Base-by-base conservation (phyloP, 169 alveolate genomes). In the Cryptosporidium felis region DNA sequence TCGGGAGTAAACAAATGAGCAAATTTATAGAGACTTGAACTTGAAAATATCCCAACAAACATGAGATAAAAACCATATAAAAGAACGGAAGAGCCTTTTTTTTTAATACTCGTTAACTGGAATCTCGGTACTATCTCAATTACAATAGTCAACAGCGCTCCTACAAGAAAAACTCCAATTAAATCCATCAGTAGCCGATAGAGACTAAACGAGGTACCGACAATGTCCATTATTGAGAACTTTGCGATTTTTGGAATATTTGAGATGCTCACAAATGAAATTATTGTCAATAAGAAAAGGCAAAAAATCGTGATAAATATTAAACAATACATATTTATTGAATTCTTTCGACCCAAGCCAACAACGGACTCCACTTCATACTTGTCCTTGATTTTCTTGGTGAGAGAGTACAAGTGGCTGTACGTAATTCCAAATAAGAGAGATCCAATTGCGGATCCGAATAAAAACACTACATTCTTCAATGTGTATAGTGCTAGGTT, bases 391-490 rank as follows among this genome's bases (percentile, higher is more conserved):
- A 36, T 21, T 36, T 36, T 38, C 26, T 49, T 74, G 2, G 28
- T 34, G 14, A 51, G n/a, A 0, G 26, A 12, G 46, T 53, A 53
- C 3, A 74, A 6, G n/a, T 49, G 21, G 28, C 21, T 26, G 41
- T 74, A 74, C 26, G 56, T 2, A 3, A 74, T 28, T 0, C 60
- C 81, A 65, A 74, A 74, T 21, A 49, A 8, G 2, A 74, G 53
- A 32, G 85, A 40, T 10, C 85, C 85, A 18, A 74, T 32, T 74
- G 85, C 85, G n/a, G 85, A 49, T 34, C 85, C 85, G 10, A 53
- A 44, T 53, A 74, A 18, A 40, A 51, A 74, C 34, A 74, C 67
- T n/a, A 74, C 56, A 38, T 42, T 18, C 34, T 41, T 56, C 23
- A 74, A 74, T 6, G 67, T 36, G 16, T 74, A 74, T 23, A 53